Evolutionary conservation across 345 rosid species (phyloP), one percentile per base, ranked within the genome.

Genomic region (Firmiana major): DNA sequence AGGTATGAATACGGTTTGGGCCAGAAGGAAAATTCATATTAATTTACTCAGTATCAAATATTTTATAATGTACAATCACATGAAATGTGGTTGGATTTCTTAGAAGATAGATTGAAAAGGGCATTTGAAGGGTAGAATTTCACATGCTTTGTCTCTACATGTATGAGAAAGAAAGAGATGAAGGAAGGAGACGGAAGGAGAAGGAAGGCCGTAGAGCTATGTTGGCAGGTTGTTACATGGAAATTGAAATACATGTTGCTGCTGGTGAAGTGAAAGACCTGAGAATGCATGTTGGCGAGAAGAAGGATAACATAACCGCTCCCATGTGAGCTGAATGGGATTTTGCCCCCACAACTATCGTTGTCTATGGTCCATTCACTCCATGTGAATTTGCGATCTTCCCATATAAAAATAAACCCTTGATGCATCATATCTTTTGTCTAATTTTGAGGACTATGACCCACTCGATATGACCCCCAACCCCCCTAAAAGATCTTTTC

Each of bases 311-410:
- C 70, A 58, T 53, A 38, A 62, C 53, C 74, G 19, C 31, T 34
- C 75, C 45, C 82, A 78, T 74, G 84, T 83, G 84, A 69, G 69
- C 9, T 65, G 34, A 13, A 74, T 19, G 69, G 1, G 34, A 31
- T 31, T 31, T 64, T 55, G 28, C 21, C 85, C 82, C 74, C 81
- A 74, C 81, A 15, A 24, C 51, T 34, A 46, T 79, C 72, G 54
- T 64, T 73, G 71, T 74, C 79, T 16, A 58, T 28, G 45, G 51
- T 62, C 73, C 77, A 6, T 21, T 48, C 43, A 3, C 43, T 42
- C 68, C 81, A 77, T 75, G 81, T 64, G 78, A 55, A 0, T 5
- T 38, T 38, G 6, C 5, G 34, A 31, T 60, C 78, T 64, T 53
- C 62, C 26, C 11, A 71, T 17, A 8, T 17, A 53, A 13, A 26